Percentiles rank a stretch among this genome's conserved stretches.
Conservation (phyloP, 805 yeast genomes). For the Barnettozyma wickerhamii region DNA sequence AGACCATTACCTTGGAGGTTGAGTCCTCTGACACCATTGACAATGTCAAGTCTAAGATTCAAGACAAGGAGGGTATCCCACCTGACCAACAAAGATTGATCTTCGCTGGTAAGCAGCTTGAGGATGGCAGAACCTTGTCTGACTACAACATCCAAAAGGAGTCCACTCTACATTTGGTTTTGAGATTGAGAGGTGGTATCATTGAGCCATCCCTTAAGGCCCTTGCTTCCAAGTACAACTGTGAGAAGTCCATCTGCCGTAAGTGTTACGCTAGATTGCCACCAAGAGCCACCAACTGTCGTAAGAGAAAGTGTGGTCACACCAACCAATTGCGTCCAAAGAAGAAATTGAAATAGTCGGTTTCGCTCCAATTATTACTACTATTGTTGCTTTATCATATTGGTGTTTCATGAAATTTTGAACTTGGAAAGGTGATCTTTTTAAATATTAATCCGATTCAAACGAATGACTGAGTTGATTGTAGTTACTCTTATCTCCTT, state of each 20-base stretch:
- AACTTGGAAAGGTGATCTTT: conserved; percentile 1
- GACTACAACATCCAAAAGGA: conserved; percentile 99
- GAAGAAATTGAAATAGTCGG: conserved; percentile 93
- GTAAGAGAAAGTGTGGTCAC: conserved; percentile 99
- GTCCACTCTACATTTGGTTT: conserved; percentile 93
- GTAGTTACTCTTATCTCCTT: background rate
- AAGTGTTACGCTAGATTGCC: conserved; percentile 99
- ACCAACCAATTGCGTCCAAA: conserved; percentile 99
- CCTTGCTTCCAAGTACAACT: conserved; percentile 99
- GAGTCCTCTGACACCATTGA: conserved; percentile 98
- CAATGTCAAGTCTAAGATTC: conserved; percentile 97
- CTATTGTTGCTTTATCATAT: conserved; percentile 6
- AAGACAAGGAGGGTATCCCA: conserved; percentile 99
- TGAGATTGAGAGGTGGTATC: conserved; percentile 98
- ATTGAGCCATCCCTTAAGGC: conserved; percentile 99
- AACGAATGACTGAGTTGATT: conserved; percentile 3
- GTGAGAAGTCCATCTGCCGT: conserved; percentile 99
- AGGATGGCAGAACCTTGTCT: conserved; percentile 97
- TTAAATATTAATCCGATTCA: conserved; percentile 4
- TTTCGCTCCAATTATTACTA: conserved; percentile 31
- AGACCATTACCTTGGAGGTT: conserved; percentile 97
- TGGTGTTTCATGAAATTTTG: conserved; percentile 8
- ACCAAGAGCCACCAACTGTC: conserved; percentile 99
- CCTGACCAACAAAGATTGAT: conserved; percentile 99
- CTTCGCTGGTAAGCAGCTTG: conserved; percentile 99